Conservation (phyloP, 108 stramenopile genomes). For the Pseudonitzschia pungens region DNA sequence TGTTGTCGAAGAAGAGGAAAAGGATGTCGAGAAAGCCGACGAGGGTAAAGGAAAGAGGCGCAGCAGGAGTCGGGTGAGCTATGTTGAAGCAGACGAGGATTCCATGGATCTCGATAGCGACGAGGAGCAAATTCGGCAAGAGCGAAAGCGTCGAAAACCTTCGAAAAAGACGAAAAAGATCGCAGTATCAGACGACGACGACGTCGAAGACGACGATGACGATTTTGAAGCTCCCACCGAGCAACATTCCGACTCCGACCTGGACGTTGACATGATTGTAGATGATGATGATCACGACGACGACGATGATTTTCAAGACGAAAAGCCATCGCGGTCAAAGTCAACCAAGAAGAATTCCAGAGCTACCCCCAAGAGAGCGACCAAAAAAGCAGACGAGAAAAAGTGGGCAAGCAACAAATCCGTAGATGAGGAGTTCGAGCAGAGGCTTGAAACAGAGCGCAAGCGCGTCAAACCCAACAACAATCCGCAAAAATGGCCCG, state of each 20-base stretch:
- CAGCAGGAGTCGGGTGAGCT: background rate
- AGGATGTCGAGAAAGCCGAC: conserved; percentile 10
- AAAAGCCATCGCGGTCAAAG: conserved; percentile 1
- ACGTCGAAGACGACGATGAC: conserved; percentile 12
- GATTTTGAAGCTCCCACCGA: conserved; percentile 15
- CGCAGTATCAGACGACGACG: conserved; percentile 5
- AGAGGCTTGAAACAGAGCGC: conserved; percentile 21
- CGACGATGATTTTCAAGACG: conserved; percentile 7
- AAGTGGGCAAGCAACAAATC: background rate
- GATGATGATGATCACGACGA: conserved; percentile 10
- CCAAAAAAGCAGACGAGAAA: background rate
- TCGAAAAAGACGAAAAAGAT: conserved; percentile 1
- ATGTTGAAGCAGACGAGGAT: background rate
- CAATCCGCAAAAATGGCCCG: conserved; percentile 6
- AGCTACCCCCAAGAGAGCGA: background rate
- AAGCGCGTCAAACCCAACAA: conserved; percentile 30
- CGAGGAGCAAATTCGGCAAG: background rate
- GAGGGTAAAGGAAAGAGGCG: conserved; percentile 4
- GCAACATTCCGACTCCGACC: conserved; percentile 11
- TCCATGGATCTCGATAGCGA: conserved; percentile 6
- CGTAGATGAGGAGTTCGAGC: background rate
- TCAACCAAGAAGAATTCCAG: background rate
- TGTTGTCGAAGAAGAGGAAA: background rate
- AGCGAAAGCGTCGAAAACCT: conserved; percentile 7
- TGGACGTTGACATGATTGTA: background rate